Percentiles rank a stretch among this genome's conserved stretches.
Conservation (phyloP, 345 rosid genomes). For the Punica granatum region DNA sequence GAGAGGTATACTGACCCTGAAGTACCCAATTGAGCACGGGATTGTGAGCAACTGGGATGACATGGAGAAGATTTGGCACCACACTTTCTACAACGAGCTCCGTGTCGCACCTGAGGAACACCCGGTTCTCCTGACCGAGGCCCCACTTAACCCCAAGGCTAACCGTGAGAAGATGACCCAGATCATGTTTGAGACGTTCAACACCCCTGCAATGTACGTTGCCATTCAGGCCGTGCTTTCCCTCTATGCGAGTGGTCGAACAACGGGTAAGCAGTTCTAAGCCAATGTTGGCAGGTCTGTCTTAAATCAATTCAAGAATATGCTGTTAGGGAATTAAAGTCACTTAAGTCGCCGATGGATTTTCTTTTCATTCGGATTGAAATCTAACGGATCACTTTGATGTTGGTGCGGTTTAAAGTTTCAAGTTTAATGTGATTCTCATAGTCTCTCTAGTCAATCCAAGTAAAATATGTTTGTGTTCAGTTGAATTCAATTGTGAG, state of each 20-base stretch:
- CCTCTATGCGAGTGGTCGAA: conserved; percentile 51
- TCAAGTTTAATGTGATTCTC: too few species aligned
- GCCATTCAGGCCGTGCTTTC: conserved; percentile 75
- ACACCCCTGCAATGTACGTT: conserved; percentile 72
- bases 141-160: conserved; percentile 73
- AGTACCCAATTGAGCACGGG: conserved; percentile 76
- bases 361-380: too few species aligned
- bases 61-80: conserved; percentile 57
- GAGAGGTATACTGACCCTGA: conserved; percentile 67
- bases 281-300: not conserved
- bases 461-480: too few species aligned
- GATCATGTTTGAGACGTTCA: conserved; percentile 69
- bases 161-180: conserved; percentile 82
- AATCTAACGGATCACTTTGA: too few species aligned
- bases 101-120: conserved; percentile 82
- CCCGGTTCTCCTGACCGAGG: conserved; percentile 73
- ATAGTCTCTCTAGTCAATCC: too few species aligned
- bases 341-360: too few species aligned
- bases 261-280: conserved; percentile 33
- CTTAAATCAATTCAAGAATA: too few species aligned
- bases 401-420: too few species aligned
- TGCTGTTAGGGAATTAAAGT: too few species aligned
- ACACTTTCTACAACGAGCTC: conserved; percentile 71
- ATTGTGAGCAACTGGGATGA: conserved; percentile 83
- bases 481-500: too few species aligned